Conservation (phyloP, 768 basidiomycete genomes). For the Mycena polygramma region DNA sequence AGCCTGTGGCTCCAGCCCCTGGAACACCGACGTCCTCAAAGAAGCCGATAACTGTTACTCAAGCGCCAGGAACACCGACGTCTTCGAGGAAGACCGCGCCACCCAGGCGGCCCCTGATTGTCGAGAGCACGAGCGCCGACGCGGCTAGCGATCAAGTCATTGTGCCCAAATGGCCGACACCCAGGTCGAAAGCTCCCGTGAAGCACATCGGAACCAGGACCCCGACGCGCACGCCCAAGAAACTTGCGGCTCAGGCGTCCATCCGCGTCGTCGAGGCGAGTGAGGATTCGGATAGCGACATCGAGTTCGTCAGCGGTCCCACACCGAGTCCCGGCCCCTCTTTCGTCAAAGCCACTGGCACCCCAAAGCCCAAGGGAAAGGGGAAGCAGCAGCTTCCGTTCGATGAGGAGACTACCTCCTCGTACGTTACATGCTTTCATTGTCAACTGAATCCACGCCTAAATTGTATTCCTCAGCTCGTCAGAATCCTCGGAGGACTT, state of each 20-base stretch:
- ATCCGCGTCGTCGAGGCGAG: slow-evolving; percentile 48
- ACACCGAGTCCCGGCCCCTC: slow-evolving; percentile 19
- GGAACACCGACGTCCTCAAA: slow-evolving; percentile 11
- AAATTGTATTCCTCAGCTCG: neutral
- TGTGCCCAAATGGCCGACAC: slow-evolving; percentile 10
- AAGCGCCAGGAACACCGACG: neutral
- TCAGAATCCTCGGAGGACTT: slow-evolving; percentile 5
- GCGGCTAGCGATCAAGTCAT: slow-evolving; percentile 5
- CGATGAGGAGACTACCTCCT: slow-evolving; percentile 46
- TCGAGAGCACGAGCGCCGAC: slow-evolving; percentile 13
- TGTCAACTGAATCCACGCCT: neutral
- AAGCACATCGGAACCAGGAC: slow-evolving; percentile 9
- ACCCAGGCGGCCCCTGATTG: slow-evolving; percentile 4
- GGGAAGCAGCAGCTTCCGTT: slow-evolving; percentile 40
- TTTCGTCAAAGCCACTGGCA: neutral
- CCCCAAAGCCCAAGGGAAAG: neutral
- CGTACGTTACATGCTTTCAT: slow-evolving; percentile 1
- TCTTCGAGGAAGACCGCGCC: slow-evolving; percentile 8
- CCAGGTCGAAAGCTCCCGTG: neutral
- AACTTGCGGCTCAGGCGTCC: neutral
- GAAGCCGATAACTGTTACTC: neutral
- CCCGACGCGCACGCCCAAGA: neutral
- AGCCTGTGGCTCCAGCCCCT: neutral
- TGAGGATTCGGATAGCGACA: slow-evolving; percentile 42
- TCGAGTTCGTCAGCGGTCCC: slow-evolving; percentile 42